These are phyloP conservation scores for Stipa capillata DNA, from an alignment of 176 grass and related monocot genomes.

Conservation along the genomic window DNA sequence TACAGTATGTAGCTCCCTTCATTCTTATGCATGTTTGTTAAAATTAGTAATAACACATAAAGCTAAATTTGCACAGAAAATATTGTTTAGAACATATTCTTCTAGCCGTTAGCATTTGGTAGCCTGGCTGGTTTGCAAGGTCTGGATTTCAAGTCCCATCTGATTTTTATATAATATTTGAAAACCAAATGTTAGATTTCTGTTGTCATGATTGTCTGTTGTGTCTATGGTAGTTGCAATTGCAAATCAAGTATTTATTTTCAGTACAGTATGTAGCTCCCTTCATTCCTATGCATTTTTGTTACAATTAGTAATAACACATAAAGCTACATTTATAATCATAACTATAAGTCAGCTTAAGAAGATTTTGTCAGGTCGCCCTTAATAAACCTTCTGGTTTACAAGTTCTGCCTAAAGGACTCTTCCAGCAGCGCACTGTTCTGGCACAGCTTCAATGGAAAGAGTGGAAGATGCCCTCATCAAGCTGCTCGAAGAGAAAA, in stretches of 20 bases:
- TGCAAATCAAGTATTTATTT: not conserved
- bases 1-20: no score
- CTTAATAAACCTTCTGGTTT: conserved; percentile 90
- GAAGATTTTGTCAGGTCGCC: conserved; percentile 45
- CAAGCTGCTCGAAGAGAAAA: conserved; percentile 22
- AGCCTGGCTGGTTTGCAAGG: not conserved
- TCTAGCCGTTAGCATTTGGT: not conserved
- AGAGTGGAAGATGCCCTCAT: conserved; percentile 51
- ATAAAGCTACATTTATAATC: not conserved
- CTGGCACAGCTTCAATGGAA: conserved; percentile 71
- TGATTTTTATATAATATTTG: not conserved
- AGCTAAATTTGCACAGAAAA: not conserved
- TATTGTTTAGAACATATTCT: not conserved
- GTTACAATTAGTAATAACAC: not conserved
- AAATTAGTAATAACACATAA: no score
- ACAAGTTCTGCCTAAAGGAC: conserved; percentile 93
- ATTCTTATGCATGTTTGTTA: no score
- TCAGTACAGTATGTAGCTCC: not conserved
- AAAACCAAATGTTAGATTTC: not conserved
- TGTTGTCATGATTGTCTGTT: not conserved
- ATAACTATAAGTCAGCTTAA: not conserved
- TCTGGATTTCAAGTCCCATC: not conserved
- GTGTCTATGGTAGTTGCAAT: not conserved
- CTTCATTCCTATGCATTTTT: not conserved
- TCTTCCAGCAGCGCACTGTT: conserved; percentile 92